Evolutionary conservation across 345 rosid genomes (phyloP), one percentile per base, ranked within the genome.

Genomic region (Eucalyptus rudis): DNA sequence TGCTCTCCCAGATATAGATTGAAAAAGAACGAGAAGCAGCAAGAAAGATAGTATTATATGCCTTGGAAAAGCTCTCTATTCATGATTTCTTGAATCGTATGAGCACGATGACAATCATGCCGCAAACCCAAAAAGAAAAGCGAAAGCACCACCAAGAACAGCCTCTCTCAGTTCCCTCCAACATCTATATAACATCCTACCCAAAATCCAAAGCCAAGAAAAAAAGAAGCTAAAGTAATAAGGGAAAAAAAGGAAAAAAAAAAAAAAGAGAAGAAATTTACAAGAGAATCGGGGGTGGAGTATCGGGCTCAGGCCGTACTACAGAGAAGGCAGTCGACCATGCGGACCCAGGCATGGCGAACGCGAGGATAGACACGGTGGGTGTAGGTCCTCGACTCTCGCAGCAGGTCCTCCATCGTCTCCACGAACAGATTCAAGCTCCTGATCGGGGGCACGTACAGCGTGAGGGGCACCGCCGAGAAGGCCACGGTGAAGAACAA

Each of bases 391-490:
- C 96, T 92, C 15, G 96, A 94, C 88, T 95, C 98, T 24, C 93
- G 91, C 3, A 90, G 85, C 88, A 96, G 89, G 84, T 92, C 95
- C 89, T 96, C 99, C 96, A 96, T 93, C 88, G 96, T 92, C 89
- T 92, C 95, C 12, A 96, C 97, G 56, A 97, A 97, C 59, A 90
- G 92, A 89, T 92, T 97, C 90, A 97, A 92, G 95, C 94, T 96
- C 89, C 99, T 95, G 45, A 96, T 22, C 24, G 99, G 99, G 29
- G 99, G 99, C 89, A 96, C 88, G 81, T 96, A 97, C 85, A 97
- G 92, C 47, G 95, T 96, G 94, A 97, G 92, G 56, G 99, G 99
- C 90, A 92, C 94, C 25, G 98, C 99, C 50, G 99, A 96, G 92
- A 97, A 96, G n/a, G 97, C 99, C 87, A 97, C 91, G 76, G 99